Percentiles rank a stretch among this genome's conserved stretches.
Conservation (phyloP, 164 flowering plant species). For the Berberis thunbergii region DNA sequence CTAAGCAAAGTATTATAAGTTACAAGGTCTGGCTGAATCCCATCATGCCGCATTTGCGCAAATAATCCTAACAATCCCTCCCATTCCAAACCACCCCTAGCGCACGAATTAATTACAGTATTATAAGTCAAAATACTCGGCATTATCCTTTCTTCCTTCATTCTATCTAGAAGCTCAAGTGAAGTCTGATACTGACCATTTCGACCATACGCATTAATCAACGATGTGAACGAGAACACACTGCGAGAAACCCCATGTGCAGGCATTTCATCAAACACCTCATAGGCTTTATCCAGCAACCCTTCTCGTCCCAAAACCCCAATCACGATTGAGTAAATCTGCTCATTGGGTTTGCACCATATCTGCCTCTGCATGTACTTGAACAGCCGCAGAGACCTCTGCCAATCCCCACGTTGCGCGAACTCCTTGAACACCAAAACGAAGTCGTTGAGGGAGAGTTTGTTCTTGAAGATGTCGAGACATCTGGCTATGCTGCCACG, state of each 20-base stretch:
- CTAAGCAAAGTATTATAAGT: slow-evolving; percentile 82
- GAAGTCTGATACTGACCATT: slow-evolving; percentile 61
- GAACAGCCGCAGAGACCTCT: slow-evolving; percentile 76
- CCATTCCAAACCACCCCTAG: slow-evolving; percentile 93
- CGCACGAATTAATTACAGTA: slow-evolving; percentile 76
- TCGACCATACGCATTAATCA: slow-evolving; percentile 84
- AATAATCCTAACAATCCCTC: slow-evolving; percentile 85
- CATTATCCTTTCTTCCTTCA: slow-evolving; percentile 63
- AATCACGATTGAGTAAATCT: slow-evolving; percentile 73
- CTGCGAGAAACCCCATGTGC: slow-evolving; percentile 47
- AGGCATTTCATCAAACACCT: slow-evolving; percentile 87
- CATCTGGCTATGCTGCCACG: slow-evolving; percentile 93
- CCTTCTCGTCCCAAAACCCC: slow-evolving; percentile 82
- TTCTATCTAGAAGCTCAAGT: slow-evolving; percentile 54
- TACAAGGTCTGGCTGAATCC: slow-evolving; percentile 76
- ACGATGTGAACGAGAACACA: slow-evolving; percentile 67
- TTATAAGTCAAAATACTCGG: slow-evolving; percentile 81
- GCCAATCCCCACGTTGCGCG: slow-evolving; percentile 93
- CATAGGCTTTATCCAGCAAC: slow-evolving; percentile 63
- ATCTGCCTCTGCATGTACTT: slow-evolving; percentile 94
- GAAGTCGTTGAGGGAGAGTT: slow-evolving; percentile 78
- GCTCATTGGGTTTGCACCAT: slow-evolving; percentile 96
- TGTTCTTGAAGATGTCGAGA: slow-evolving; percentile 71
- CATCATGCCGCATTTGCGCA: slow-evolving; percentile 92
- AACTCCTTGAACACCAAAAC: slow-evolving; percentile 80